Conservation (phyloP, 306 rosid genomes). For the Prunus salicina region DNA sequence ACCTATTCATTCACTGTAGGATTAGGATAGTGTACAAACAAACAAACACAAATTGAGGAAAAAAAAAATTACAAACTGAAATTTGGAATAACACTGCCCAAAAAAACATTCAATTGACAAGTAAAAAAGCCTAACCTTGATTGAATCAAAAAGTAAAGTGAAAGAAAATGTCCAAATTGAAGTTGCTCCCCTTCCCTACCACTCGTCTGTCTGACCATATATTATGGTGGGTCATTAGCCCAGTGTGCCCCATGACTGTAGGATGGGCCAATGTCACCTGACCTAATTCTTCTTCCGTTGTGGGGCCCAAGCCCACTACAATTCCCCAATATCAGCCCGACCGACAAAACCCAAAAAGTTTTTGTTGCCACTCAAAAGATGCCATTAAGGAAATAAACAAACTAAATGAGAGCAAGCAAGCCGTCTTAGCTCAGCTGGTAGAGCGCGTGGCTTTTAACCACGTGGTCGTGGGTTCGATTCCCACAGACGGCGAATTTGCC, state of each 20-base stretch:
- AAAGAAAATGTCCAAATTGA: not conserved
- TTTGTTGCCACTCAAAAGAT: too few relatives aligned
- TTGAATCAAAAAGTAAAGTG: too few relatives aligned
- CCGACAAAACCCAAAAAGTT: too few relatives aligned
- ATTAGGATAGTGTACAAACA: too few relatives aligned
- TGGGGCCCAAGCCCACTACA: not conserved
- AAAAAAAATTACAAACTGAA: too few relatives aligned
- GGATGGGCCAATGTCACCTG: not conserved
- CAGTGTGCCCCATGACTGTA: not conserved
- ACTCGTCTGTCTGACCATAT: not conserved
- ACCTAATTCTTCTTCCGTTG: not conserved
- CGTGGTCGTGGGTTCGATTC: constrained; percentile 9
- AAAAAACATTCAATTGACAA: too few relatives aligned
- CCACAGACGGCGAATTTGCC: not conserved
- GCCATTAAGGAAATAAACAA: too few relatives aligned
- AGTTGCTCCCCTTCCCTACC: not conserved
- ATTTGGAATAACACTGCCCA: too few relatives aligned
- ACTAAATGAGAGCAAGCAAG: not conserved
- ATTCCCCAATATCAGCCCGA: too few relatives aligned
- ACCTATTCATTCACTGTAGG: too few relatives aligned
- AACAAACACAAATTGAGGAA: too few relatives aligned
- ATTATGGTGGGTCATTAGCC: not conserved
- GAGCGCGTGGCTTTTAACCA: not conserved
- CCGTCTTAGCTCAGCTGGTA: constrained; percentile 5
- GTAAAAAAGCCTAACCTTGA: too few relatives aligned